Evolutionary conservation across 2,329 filamentous ascomycete genomes (phyloP), one percentile per base, ranked within the genome.

Genomic region (Cryphonectria radicalis): DNA sequence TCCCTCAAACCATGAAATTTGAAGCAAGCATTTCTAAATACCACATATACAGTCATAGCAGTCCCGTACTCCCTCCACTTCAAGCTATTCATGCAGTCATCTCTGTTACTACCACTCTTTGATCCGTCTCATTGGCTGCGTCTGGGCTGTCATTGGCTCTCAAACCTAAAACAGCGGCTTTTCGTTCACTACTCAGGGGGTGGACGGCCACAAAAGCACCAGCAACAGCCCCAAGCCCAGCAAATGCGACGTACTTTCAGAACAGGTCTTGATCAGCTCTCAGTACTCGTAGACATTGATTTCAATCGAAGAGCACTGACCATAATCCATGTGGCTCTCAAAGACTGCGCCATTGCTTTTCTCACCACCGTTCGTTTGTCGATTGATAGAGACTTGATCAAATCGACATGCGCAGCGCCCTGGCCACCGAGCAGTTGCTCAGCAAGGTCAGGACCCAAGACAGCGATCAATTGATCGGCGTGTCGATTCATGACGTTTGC

Each of bases 381-480:
- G 4, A 2, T 10, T 8, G 14, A 8, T 11, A 59, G 25, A 35
- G 57, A 60, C 25, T 60, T 35, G n/a, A 57, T 76, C 78, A 62
- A 14, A 5, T 62, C 59, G 19, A 37, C 22, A 19, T 62, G 19
- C 0, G 59, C 59, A 11, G 32, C 59, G 10, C 14, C n/a, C 17
- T 37, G 32, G 35, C 11, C 32, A 22, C 88, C 88, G 19, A 86
- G 84, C 11, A 92, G 83, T 25, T 80, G 74, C 2, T 77, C 73
- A 0, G 87, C 87, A 1, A 85, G 80, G 17, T 84, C 76, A 0
- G 79, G 68, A 5, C 68, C 63, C 53, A 70, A 22, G 1, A 22
- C 32, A 1, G 63, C 40, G 11, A 37, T 4, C 6, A 70, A 19
- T 2, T 25, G 25, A 8, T 28, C 35, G 3, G 59, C 46, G 50